Conservation (phyloP, 1,284 basidiomycete genomes). For the Pseudomicrostroma phylloplanum region DNA sequence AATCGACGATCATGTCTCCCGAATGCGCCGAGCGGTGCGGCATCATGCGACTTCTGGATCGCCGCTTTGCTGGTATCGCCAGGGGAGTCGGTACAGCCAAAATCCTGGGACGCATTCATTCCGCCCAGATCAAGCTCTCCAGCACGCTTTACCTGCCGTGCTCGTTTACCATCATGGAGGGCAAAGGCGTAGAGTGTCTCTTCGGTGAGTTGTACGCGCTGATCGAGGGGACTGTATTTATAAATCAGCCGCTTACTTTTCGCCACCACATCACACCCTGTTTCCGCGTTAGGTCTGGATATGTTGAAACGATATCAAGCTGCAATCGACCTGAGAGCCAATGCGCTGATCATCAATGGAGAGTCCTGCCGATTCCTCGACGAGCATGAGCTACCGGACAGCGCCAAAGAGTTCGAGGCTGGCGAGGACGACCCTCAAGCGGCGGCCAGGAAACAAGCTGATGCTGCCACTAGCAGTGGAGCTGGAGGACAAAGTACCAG, state of each 20-base stretch:
- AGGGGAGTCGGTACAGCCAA: conserved; percentile 92
- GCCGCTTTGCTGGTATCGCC: conserved; percentile 79
- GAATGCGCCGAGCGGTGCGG: conserved; percentile 88
- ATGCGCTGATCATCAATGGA: conserved; percentile 78
- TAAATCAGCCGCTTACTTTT: too few relatives aligned
- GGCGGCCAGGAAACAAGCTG: conserved; percentile 22
- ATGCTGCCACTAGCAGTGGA: conserved; percentile 24
- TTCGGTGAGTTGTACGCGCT: conserved; percentile 54
- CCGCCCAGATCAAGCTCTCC: conserved; percentile 80
- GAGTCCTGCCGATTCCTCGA: conserved; percentile 78
- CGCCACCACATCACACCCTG: too few relatives aligned
- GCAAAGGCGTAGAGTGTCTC: conserved; percentile 81
- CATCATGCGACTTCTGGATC: conserved; percentile 87
- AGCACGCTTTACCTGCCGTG: conserved; percentile 73
- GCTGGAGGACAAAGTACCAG: conserved; percentile 51
- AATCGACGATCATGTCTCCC: conserved; percentile 93
- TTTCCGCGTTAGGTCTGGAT: conserved; percentile 63
- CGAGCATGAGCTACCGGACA: conserved; percentile 73
- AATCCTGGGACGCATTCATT: conserved; percentile 89
- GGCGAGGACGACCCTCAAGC: conserved; percentile 44
- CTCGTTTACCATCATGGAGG: conserved; percentile 92
- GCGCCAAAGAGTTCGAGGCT: conserved; percentile 22
- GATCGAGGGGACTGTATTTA: too few relatives aligned
- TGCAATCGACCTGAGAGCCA: conserved; percentile 82
- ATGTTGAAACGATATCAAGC: conserved; percentile 98